Conservation (phyloP, 805 yeast genomes). For the Blastobotrys parvus region DNA sequence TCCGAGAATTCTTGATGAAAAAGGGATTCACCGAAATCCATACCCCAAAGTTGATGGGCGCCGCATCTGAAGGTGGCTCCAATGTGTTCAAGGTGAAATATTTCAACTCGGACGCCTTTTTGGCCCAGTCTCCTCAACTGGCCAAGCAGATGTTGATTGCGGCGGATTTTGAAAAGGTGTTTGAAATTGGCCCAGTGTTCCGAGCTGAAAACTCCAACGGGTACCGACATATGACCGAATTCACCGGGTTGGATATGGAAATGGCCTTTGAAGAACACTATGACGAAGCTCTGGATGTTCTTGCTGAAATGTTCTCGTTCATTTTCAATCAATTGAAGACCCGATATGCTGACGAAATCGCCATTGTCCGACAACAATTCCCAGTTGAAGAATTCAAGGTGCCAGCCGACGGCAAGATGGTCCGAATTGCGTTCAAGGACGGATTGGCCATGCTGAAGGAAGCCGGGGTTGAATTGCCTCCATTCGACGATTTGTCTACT, state of each 20-base stretch:
- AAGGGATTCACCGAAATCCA: slow-evolving; percentile 83
- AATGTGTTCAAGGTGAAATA: slow-evolving; percentile 90
- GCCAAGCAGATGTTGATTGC: slow-evolving; percentile 98
- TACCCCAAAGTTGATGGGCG: slow-evolving; percentile 90
- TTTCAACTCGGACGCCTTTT: slow-evolving; percentile 84
- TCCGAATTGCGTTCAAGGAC: slow-evolving; percentile 78
- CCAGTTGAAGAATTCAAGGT: slow-evolving; percentile 97
- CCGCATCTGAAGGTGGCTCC: slow-evolving; percentile 97
- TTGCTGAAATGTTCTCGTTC: slow-evolving; percentile 72
- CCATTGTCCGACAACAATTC: slow-evolving; percentile 82
- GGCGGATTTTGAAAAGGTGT: slow-evolving; percentile 94
- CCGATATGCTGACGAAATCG: slow-evolving; percentile 78
- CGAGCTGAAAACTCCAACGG: slow-evolving; percentile 99
- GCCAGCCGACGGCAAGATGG: slow-evolving; percentile 92
- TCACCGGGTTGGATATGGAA: slow-evolving; percentile 94
- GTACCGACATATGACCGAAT: slow-evolving; percentile 99
- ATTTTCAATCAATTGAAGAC: slow-evolving; percentile 76
- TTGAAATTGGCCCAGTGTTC: slow-evolving; percentile 95
- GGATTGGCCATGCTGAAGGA: slow-evolving; percentile 82
- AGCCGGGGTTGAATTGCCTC: slow-evolving; percentile 71
- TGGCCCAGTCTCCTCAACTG: slow-evolving; percentile 98
- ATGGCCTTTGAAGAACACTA: slow-evolving; percentile 98
- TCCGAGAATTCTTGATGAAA: slow-evolving; percentile 73
- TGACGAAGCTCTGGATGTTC: slow-evolving; percentile 69
- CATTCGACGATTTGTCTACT: slow-evolving; percentile 82